Evolutionary conservation across 1,284 basidiomycete genomes (phyloP).

Genomic region (Sporisorium scitamineum): DNA sequence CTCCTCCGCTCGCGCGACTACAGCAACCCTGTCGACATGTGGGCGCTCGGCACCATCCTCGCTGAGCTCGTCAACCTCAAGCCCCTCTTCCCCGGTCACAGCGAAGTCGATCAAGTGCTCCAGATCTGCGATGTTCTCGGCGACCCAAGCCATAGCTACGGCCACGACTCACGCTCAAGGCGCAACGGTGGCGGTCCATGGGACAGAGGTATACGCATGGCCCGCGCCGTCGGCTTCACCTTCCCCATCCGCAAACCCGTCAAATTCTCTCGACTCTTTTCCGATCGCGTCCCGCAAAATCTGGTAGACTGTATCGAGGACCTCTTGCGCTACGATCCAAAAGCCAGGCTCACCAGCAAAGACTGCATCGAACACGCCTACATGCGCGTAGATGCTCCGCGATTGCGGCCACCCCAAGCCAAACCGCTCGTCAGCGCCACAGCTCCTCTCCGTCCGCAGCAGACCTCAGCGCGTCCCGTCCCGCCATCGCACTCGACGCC

Average conservation of each 20-base stretch:
- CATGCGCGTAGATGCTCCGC: slow-evolving; percentile 77
- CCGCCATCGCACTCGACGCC: slow-evolving; percentile 56
- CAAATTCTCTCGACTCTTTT: slow-evolving; percentile 82
- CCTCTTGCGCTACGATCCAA: slow-evolving; percentile 91
- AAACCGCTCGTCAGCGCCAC: slow-evolving; percentile 49
- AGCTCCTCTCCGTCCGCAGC: slow-evolving; percentile 32
- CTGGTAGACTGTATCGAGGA: slow-evolving; percentile 92
- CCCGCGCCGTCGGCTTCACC: slow-evolving; percentile 84
- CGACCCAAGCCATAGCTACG: slow-evolving; percentile 88
- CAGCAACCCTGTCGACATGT: slow-evolving; percentile 97
- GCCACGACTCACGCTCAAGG: slow-evolving; percentile 78
- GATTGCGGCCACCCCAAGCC: slow-evolving; percentile 61
- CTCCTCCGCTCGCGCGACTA: slow-evolving; percentile 90
- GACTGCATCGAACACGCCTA: slow-evolving; percentile 91
- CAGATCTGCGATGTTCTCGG: slow-evolving; percentile 91
- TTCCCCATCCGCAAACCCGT: slow-evolving; percentile 87
- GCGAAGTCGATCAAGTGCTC: slow-evolving; percentile 91
- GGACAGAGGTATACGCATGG: slow-evolving; percentile 86
- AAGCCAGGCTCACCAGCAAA: slow-evolving; percentile 82
- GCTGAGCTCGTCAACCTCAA: slow-evolving; percentile 94
- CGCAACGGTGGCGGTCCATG: slow-evolving; percentile 87
- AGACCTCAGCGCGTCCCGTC: slow-evolving; percentile 28
- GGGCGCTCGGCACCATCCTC: slow-evolving; percentile 98
- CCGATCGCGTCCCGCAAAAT: slow-evolving; percentile 80
- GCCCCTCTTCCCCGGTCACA: slow-evolving; percentile 96